Evolutionary conservation across 306 rosid genomes (phyloP).

Genomic region (Dicorynia guianensis): DNA sequence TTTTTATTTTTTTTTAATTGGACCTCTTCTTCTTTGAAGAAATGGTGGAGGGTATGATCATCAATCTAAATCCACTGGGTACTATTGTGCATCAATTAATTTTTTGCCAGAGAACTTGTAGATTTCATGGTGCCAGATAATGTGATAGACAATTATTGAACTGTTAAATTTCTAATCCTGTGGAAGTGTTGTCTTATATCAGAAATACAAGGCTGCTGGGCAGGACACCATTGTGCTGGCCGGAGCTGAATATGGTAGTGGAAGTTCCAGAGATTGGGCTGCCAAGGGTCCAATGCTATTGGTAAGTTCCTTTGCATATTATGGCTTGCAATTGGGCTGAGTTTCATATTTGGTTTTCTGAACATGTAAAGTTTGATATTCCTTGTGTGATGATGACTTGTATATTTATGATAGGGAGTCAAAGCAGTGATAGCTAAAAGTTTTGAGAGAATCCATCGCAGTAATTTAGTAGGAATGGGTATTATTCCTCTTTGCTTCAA

Average conservation of each 20-base stretch:
- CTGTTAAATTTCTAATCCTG: constrained; percentile 36
- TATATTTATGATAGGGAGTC: constrained; percentile 72
- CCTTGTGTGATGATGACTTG: constrained; percentile 10
- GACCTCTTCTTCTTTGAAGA: constrained; percentile 15
- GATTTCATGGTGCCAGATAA: not conserved
- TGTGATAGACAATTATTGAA: not conserved
- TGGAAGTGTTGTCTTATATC: constrained; percentile 40
- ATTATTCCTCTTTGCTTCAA: constrained; percentile 96
- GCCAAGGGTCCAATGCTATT: constrained; percentile 99
- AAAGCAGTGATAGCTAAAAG: constrained; percentile 99
- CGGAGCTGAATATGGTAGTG: constrained; percentile 99
- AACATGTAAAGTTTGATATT: constrained; percentile 5
- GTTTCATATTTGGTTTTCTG: constrained; percentile 18
- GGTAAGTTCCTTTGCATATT: constrained; percentile 59
- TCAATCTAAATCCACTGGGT: constrained; percentile 28
- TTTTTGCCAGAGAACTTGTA: not conserved
- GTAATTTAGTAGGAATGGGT: constrained; percentile 99
- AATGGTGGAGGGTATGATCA: not conserved
- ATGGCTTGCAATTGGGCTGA: constrained; percentile 19
- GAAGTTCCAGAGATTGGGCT: constrained; percentile 99
- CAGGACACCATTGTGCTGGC: constrained; percentile 87
- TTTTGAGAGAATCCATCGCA: constrained; percentile 97
- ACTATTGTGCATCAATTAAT: constrained; percentile 4
- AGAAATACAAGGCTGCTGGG: constrained; percentile 85
- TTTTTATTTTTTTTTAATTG: not conserved